phyloP scores from a whole-genome alignment of 805 yeast species.

The Yarrowia bubula region DNA sequence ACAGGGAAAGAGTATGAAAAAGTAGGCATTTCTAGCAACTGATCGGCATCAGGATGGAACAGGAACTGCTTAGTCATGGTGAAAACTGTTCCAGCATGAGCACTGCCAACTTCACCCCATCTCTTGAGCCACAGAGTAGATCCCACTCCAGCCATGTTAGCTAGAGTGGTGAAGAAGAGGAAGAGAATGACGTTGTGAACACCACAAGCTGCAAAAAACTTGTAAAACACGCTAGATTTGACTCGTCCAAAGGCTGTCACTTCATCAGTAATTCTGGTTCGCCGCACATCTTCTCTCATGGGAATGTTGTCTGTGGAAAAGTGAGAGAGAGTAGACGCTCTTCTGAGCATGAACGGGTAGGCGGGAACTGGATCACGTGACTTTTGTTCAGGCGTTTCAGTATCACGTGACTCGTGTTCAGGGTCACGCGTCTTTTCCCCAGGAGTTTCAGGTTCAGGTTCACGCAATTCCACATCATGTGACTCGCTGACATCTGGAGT shows the following conservation, averaged over 20 bases:
- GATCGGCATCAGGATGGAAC: neutral
- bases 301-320: neutral
- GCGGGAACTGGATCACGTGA: too few relatives aligned
- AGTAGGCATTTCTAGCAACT: neutral
- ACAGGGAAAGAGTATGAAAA: neutral
- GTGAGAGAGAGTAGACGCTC: conserved; percentile 56
- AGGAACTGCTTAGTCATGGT: neutral
- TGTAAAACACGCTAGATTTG: conserved; percentile 62
- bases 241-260: conserved; percentile 6
- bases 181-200: conserved; percentile 32
- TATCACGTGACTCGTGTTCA: neutral
- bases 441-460: too few relatives aligned
- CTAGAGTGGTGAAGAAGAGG: conserved; percentile 44
- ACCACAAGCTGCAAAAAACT: conserved; percentile 80
- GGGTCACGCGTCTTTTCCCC: too few relatives aligned
- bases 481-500: too few relatives aligned
- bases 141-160: conserved; percentile 59
- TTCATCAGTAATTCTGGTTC: conserved; percentile 10
- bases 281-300: conserved; percentile 4
- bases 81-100: conserved; percentile 7
- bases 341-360: neutral
- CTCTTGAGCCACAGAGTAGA: conserved; percentile 82
- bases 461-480: too few relatives aligned
- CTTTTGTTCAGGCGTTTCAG: too few relatives aligned
- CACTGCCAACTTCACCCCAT: conserved; percentile 83